Conservation (phyloP, 2,329 filamentous ascomycete genomes). For the Scedosporium apiospermum region DNA sequence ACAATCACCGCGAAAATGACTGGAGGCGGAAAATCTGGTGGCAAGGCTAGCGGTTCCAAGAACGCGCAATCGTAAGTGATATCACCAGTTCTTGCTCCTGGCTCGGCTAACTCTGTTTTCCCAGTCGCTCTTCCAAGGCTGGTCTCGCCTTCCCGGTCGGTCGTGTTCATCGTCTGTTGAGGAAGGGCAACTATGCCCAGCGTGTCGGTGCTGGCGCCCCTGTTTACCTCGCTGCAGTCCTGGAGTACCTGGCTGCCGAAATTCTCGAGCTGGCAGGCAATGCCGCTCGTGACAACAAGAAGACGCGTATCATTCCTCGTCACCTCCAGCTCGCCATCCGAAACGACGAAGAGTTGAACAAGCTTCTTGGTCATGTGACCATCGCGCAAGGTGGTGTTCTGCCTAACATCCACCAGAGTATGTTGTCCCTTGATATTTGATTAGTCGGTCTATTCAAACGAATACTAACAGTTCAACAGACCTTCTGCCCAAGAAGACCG, state of each 20-base stretch:
- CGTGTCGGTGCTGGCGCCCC: conserved; percentile 97
- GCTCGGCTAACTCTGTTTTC: conserved; percentile 7
- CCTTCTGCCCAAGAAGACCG: conserved; percentile 97
- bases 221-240: conserved; percentile 93
- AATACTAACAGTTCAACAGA: conserved; percentile 48
- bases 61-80: conserved; percentile 92
- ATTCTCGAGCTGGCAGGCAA: conserved; percentile 98
- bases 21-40: conserved; percentile 99
- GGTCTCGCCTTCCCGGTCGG: conserved; percentile 98
- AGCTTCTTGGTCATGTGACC: conserved; percentile 90
- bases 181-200: conserved; percentile 99
- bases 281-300: conserved; percentile 99
- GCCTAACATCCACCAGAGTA: conserved; percentile 96
- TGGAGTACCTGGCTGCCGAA: conserved; percentile 97
- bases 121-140: conserved; percentile 95
- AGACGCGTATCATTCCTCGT: conserved; percentile 99
- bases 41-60: conserved; percentile 99
- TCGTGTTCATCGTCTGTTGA: conserved; percentile 97
- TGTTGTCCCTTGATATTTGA: conserved; percentile 24
- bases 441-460: conserved; percentile 4
- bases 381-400: conserved; percentile 96
- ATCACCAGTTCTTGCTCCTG: background rate
- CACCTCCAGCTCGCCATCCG: conserved; percentile 98
- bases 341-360: conserved; percentile 99
- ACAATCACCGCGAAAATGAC: conserved; percentile 74